Evolutionary conservation across 2,329 filamentous ascomycete genomes (phyloP).

Genomic region (Pyrenophora graminea): DNA sequence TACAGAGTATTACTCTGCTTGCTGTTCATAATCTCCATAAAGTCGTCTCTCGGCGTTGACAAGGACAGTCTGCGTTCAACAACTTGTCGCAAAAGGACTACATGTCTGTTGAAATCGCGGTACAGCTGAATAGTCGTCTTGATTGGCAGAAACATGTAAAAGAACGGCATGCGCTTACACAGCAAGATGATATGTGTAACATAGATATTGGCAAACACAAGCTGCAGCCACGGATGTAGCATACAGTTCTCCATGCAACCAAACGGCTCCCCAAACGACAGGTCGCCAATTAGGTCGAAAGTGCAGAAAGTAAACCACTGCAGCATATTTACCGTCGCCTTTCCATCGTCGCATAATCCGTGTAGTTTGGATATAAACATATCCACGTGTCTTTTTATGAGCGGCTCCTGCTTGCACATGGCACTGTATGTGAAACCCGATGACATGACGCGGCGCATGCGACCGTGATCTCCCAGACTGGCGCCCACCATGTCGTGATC

Average conservation of each 20-base stretch:
- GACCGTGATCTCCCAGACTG: background rate
- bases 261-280: conserved; percentile 1
- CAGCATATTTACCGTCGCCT: background rate
- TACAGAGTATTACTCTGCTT: conserved; percentile 1
- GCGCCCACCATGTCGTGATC: background rate
- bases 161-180: background rate
- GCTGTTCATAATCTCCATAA: background rate
- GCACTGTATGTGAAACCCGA: background rate
- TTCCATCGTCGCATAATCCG: background rate
- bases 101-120: background rate
- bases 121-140: background rate
- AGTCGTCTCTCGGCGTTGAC: background rate
- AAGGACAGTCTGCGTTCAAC: background rate
- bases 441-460: conserved; percentile 2
- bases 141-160: background rate
- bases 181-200: background rate
- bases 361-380: background rate
- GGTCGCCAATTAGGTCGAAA: conserved; percentile 2
- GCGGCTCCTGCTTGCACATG: background rate
- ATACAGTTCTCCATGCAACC: background rate
- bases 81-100: background rate
- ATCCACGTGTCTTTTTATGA: conserved; percentile 1
- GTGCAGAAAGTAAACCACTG: conserved; percentile 1
- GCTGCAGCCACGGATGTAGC: background rate
- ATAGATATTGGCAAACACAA: conserved; percentile 1